Evolutionary conservation across 2,329 filamentous ascomycete genomes (phyloP).

Genomic region (Rosellinia necatrix): DNA sequence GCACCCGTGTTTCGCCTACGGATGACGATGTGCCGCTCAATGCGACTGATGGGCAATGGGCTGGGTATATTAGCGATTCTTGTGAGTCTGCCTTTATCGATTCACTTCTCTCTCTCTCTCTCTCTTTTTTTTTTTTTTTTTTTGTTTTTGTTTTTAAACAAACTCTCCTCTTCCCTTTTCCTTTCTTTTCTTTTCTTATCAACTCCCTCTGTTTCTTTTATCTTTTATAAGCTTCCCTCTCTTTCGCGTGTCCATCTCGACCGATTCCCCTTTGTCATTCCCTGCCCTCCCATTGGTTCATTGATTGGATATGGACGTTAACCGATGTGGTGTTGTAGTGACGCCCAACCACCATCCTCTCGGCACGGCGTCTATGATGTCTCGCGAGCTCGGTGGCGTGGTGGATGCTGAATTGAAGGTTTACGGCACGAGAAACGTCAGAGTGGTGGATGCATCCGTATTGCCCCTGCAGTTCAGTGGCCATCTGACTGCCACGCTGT

Average conservation of each 20-base stretch:
- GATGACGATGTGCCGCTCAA: conserved; percentile 35
- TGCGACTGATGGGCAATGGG: conserved; percentile 40
- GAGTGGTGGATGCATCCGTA: conserved; percentile 55
- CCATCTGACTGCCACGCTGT: conserved; percentile 56
- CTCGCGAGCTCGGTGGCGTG: conserved; percentile 53
- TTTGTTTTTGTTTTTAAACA: no score
- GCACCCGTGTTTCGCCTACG: conserved; percentile 29
- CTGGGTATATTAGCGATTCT: conserved; percentile 26
- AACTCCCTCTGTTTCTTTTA: no score
- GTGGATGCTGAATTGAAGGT: conserved; percentile 53
- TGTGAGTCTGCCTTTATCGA: conserved; percentile 2
- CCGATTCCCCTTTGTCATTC: no score
- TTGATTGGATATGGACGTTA: no score
- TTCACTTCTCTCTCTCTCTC: no score
- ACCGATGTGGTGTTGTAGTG: no score
- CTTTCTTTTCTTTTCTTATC: no score
- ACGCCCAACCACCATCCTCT: conserved; percentile 49
- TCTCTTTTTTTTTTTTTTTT: no score
- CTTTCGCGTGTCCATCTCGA: no score
- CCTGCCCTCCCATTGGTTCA: no score
- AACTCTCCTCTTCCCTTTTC: no score
- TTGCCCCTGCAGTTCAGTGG: conserved; percentile 55
- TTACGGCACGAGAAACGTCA: conserved; percentile 54
- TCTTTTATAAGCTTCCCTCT: no score
- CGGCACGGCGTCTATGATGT: conserved; percentile 57